These are phyloP conservation scores for Fusarium illudens DNA, from an alignment of 2,329 filamentous ascomycete species.

Conservation along the genomic window DNA sequence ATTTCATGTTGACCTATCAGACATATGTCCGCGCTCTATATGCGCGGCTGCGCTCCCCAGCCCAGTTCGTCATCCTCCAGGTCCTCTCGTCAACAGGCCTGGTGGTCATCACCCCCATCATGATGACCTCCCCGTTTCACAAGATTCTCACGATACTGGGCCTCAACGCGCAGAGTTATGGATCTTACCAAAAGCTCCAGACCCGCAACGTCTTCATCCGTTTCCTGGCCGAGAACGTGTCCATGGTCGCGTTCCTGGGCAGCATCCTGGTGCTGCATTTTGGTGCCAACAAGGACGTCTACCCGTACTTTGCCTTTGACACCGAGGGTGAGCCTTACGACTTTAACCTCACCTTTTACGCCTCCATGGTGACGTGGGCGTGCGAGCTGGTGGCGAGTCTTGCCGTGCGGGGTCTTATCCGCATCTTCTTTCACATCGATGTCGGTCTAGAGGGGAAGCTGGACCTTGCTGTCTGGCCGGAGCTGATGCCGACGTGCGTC, in stretches of 20 bases:
- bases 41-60: conserved; percentile 70
- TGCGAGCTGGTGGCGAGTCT: conserved; percentile 71
- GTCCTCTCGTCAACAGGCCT: conserved; percentile 69
- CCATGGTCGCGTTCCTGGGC: conserved; percentile 73
- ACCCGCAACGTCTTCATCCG: conserved; percentile 73
- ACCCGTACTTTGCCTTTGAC: conserved; percentile 75
- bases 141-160: conserved; percentile 61
- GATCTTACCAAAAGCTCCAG: conserved; percentile 71
- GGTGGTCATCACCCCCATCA: conserved; percentile 69
- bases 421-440: conserved; percentile 66
- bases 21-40: conserved; percentile 76
- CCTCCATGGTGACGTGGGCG: conserved; percentile 70
- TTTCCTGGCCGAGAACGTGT: conserved; percentile 72
- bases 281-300: conserved; percentile 72
- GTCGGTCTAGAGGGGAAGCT: conserved; percentile 71
- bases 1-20: conserved; percentile 75
- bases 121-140: conserved; percentile 69
- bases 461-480: conserved; percentile 72
- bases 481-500: conserved; percentile 71
- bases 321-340: conserved; percentile 60
- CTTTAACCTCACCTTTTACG: conserved; percentile 70
- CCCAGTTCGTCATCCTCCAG: conserved; percentile 72
- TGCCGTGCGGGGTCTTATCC: conserved; percentile 66
- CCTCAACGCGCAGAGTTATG: conserved; percentile 67
- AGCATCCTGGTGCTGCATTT: conserved; percentile 72